Percentiles rank a stretch among this genome's conserved stretches.
Evolutionary conservation across 352 stramenopile species (phyloP).

Genomic region (Phytophthora ramorum): DNA sequence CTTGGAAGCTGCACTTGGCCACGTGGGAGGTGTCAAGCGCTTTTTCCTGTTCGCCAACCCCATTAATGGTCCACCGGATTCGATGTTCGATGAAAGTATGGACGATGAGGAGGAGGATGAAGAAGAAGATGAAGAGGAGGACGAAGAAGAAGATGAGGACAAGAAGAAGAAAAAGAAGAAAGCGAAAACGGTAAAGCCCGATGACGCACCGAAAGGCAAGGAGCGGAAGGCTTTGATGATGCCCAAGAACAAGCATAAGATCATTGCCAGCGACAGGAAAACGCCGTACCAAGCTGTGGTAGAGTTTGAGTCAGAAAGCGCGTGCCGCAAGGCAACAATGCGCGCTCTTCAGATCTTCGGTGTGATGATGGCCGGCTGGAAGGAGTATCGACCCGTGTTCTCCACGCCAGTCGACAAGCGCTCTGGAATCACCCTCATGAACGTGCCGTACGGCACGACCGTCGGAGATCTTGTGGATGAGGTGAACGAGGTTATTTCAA

Average conservation of each 20-base stretch:
- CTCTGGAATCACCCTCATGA: slow-evolving; percentile 70
- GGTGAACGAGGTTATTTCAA: slow-evolving; percentile 58
- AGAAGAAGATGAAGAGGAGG: slow-evolving; percentile 26
- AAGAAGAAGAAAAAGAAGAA: slow-evolving; percentile 47
- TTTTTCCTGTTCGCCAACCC: slow-evolving; percentile 79
- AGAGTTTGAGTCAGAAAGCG: slow-evolving; percentile 65
- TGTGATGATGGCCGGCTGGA: slow-evolving; percentile 87
- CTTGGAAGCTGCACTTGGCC: slow-evolving; percentile 63
- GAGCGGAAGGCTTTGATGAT: neutral
- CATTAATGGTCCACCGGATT: slow-evolving; percentile 61
- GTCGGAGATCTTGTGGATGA: slow-evolving; percentile 65
- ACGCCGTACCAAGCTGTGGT: slow-evolving; percentile 76
- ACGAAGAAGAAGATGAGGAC: slow-evolving; percentile 43
- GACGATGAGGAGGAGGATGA: slow-evolving; percentile 40
- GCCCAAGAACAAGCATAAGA: slow-evolving; percentile 57
- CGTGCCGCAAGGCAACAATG: slow-evolving; percentile 67
- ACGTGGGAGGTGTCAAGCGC: slow-evolving; percentile 73
- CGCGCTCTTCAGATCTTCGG: slow-evolving; percentile 88
- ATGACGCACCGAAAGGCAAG: neutral
- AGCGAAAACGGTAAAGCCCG: slow-evolving; percentile 44
- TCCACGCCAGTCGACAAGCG: slow-evolving; percentile 56
- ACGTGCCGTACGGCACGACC: slow-evolving; percentile 79
- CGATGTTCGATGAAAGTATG: slow-evolving; percentile 30
- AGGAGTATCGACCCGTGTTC: slow-evolving; percentile 87
- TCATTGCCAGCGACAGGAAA: slow-evolving; percentile 83